Conservation (phyloP, 768 basidiomycete species). For the Tricholoma hemisulphureum region DNA sequence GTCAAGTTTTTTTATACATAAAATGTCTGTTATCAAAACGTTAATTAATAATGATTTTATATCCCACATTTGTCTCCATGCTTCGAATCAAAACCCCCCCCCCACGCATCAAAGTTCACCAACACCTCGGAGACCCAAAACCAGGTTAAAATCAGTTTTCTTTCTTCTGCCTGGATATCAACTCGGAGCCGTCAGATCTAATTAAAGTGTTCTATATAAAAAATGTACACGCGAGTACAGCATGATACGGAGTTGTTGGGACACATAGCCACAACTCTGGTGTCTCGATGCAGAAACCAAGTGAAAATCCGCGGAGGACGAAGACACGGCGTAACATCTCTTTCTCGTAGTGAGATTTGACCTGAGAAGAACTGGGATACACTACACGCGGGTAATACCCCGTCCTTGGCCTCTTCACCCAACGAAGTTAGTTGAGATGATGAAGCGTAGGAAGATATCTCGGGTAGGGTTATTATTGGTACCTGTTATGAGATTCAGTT, state of each 20-base stretch:
- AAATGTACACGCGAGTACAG: not conserved
- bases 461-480: slow-evolving; percentile 30
- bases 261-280: not conserved
- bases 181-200: not conserved
- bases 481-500: slow-evolving; percentile 43
- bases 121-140: not conserved
- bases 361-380: not conserved
- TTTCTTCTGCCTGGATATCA: not conserved
- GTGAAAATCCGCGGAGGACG: not conserved
- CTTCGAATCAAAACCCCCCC: no score
- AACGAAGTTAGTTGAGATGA: not conserved
- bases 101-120: not conserved
- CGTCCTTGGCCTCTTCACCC: not conserved
- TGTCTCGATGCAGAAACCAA: not conserved
- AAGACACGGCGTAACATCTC: not conserved
- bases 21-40: no score
- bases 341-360: not conserved
- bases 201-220: no score
- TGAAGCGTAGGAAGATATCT: not conserved
- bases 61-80: no score
- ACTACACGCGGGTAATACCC: not conserved
- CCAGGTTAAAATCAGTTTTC: not conserved
- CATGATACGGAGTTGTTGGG: not conserved
- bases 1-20: no score
- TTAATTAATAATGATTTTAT: no score